Percentiles rank a stretch among this genome's conserved stretches.
These are phyloP conservation scores for Musa itinerans DNA, from an alignment of 176 grass and related monocot species.

Conservation along the genomic window DNA sequence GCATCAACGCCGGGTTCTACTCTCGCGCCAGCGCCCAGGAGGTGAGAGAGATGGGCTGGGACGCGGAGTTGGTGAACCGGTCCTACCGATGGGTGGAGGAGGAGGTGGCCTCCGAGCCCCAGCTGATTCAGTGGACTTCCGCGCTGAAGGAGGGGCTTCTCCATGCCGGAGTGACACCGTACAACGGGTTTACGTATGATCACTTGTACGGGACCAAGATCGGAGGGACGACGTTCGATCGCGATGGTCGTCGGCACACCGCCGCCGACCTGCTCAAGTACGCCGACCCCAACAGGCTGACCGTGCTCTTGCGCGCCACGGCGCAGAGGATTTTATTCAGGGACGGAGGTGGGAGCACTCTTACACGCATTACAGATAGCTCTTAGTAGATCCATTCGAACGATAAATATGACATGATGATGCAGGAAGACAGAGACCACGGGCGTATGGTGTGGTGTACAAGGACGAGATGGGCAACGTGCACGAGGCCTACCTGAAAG, in stretches of 20 bases:
- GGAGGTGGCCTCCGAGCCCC: conserved; percentile 58
- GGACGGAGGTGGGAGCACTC: conserved; percentile 23
- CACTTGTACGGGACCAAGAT: conserved; percentile 76
- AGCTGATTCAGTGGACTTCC: conserved; percentile 52
- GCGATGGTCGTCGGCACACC: conserved; percentile 50
- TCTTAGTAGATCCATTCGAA: too few species aligned
- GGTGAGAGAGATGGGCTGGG: conserved; percentile 44
- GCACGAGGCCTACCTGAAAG: conserved; percentile 58
- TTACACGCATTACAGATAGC: too few species aligned
- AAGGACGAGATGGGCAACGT: conserved; percentile 38
- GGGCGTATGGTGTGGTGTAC: conserved; percentile 64
- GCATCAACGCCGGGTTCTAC: conserved; percentile 89
- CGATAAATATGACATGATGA: too few species aligned
- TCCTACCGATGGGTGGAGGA: conserved; percentile 77
- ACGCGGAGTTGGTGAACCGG: conserved; percentile 38
- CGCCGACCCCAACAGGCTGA: conserved; percentile 38
- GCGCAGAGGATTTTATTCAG: conserved; percentile 52
- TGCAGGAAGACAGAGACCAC: conserved; percentile 27
- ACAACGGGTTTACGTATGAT: conserved; percentile 78
- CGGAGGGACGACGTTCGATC: conserved; percentile 81
- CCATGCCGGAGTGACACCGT: conserved; percentile 50
- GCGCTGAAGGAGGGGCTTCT: conserved; percentile 69
- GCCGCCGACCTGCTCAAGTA: conserved; percentile 76
- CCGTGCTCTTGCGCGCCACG: conserved; percentile 56
- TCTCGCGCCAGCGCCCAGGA: conserved; percentile 51